Evolutionary conservation across 1,139 yeast genomes (phyloP), one percentile per base, ranked within the genome.

Genomic region (Yamadazyma blattariae): DNA sequence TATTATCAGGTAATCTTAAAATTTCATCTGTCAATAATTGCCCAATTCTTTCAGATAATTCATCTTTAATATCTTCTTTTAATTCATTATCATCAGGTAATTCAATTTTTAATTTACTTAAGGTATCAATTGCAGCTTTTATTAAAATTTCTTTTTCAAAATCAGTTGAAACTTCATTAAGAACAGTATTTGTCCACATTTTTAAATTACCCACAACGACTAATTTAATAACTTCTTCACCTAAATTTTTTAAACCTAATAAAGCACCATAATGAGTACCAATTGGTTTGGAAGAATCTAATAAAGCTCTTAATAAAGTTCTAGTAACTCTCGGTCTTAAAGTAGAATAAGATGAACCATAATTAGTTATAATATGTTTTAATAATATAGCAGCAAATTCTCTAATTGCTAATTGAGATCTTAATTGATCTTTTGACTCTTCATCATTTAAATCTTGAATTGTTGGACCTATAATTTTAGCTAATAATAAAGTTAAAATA

Each of bases 191-290:
- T 24, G 79, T 71, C 97, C 97, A 92, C 41, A 82, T 79, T 47
- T 80, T 77, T 45, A 90, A 61, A 57, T 94, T 94, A 0, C 97
- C 97, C 29, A 90, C 67, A 39, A 94, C 71, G 1, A 88, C 78
- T 32, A 92, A 82, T 45, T 96, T 77, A 25, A 92, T 78, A 7
- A 94, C 95, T 58, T 94, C 98, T 11, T 80, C 70, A 2, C 97
- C 98, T 56, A 94, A 65, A 20, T 84, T 87, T 40, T 77, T 76
- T 51, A 92, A 74, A 3, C 97, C 98, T 32, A 79, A 75, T 31
- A 94, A 76, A 4, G 97, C 85, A 28, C 99, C 99, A 51, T 85
- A 92, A 46, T 89, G 89, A 0, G 97, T 88, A 1, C 96, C 96
- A 10, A 84, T 74, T 1, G 92, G 92, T 49, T 88, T 75, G 5